A percentile compares a stretch with the other conserved stretches of the same genome.
Conservation (phyloP, 1,284 basidiomycete species). For the Ustilago curta region DNA sequence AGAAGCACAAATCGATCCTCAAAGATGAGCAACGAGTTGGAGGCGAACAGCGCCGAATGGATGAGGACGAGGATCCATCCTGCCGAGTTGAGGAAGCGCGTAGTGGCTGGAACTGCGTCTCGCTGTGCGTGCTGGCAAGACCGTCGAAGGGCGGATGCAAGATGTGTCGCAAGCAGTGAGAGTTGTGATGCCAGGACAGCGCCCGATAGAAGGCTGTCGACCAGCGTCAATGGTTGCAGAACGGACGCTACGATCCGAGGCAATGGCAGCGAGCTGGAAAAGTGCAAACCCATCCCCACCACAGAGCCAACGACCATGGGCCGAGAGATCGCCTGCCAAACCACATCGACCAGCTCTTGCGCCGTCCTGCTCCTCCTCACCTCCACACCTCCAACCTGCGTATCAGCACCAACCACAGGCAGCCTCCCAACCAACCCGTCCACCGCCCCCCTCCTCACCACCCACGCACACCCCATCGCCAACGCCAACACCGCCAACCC, state of each 20-base stretch:
- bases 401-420: background rate
- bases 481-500: constrained; percentile 72
- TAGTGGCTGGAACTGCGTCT: constrained; percentile 12
- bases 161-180: constrained; percentile 11
- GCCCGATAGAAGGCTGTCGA: constrained; percentile 34
- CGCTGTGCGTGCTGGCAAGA: background rate
- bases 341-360: constrained; percentile 20
- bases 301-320: constrained; percentile 17
- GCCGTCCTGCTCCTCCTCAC: constrained; percentile 13
- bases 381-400: background rate
- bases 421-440: constrained; percentile 17
- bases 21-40: constrained; percentile 94
- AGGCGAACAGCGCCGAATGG: constrained; percentile 58
- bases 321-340: background rate
- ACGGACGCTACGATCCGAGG: background rate
- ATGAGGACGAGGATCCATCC: constrained; percentile 36
- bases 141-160: background rate
- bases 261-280: background rate
- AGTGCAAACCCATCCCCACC: background rate
- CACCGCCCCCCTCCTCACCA: constrained; percentile 23
- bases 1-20: constrained; percentile 81
- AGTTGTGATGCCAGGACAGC: constrained; percentile 18
- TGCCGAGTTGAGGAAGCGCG: constrained; percentile 12
- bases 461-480: constrained; percentile 21
- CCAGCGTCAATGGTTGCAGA: constrained; percentile 12